Evolutionary conservation across 306 rosid species (phyloP).

Genomic region (Canavalia gladiata): DNA sequence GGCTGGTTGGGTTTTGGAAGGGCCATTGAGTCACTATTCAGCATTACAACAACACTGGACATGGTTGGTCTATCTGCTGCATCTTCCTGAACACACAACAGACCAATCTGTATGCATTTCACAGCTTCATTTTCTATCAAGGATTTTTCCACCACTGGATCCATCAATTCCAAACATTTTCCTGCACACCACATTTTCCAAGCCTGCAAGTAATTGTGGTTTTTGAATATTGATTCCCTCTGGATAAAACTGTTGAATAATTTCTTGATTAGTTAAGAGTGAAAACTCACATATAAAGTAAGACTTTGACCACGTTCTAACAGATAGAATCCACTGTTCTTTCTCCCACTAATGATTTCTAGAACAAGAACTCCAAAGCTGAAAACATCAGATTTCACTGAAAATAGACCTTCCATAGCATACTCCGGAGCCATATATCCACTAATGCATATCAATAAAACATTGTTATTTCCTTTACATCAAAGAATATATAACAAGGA

Average conservation of each 20-base stretch:
- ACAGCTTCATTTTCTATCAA: no score
- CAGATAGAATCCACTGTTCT: conserved; percentile 35
- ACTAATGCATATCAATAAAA: no score
- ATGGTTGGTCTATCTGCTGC: conserved; percentile 47
- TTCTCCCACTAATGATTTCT: conserved; percentile 51
- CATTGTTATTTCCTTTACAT: no score
- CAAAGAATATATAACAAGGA: background rate
- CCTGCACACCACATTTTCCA: conserved; percentile 43
- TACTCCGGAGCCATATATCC: no score
- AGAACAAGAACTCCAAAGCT: conserved; percentile 51
- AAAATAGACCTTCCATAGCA: no score
- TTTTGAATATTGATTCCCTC: background rate
- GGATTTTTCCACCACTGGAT: no score
- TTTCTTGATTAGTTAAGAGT: background rate
- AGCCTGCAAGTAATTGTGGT: background rate
- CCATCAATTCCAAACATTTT: no score
- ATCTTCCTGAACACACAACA: no score
- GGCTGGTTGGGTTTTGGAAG: conserved; percentile 55
- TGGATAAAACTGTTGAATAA: background rate
- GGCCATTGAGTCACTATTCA: conserved; percentile 30
- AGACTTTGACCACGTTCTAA: conserved; percentile 43
- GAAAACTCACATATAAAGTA: conserved; percentile 38
- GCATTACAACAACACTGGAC: conserved; percentile 10
- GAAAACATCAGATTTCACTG: no score
- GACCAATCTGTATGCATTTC: no score